Evolutionary conservation across 1,284 basidiomycete genomes (phyloP), one percentile per base, ranked within the genome.

Genomic region (Cutaneotrichosporon arboriforme): DNA sequence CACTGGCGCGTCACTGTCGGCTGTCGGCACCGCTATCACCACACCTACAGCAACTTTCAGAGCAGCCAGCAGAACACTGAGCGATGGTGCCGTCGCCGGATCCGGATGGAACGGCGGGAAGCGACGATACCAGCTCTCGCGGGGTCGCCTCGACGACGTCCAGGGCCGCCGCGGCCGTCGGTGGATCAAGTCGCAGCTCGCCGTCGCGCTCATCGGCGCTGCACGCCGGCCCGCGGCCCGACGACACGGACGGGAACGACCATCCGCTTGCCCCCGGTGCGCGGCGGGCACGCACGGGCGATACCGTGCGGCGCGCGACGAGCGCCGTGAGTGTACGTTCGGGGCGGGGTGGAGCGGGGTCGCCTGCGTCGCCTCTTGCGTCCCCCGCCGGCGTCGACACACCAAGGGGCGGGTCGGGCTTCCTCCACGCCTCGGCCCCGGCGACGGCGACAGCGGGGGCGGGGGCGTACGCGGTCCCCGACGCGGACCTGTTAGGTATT

Each of bases 401-500:
- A 10, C 26, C 26, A 10, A 5, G 26, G 10, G 26, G 26, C n/a
- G 40, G 21, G 22, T 14, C 40, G 22, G 22, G 40, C 7, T 42
- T 18, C 8, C 5, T 15, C 21, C 22, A 22, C 7, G 14, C n/a
- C 8, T 8, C 21, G 12, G n/a, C 40, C 3, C 21, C 40, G 3
- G 13, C 22, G 3, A 23, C 40, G 15, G 17, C 42, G 17, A 26
- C 26, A 17, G 23, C 42, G 8, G 23, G 23, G 1, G 13, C 22
- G 4, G 43, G 18, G 3, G 17, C 17, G 31, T 45, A 35, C 43
- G 35, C 33, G 2, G 3, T 12, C 14, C 46, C 40, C 15, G 52
- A 54, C 35, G 45, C 46, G 4, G 46, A 54, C 33, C 42, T 49
- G 34, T 47, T 53, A 39, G 46, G 52, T 9, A 46, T 52, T 10